A percentile compares a stretch with the other conserved stretches of the same genome.
Conservation (phyloP, 345 rosid species). For the Syzygium jambos region DNA sequence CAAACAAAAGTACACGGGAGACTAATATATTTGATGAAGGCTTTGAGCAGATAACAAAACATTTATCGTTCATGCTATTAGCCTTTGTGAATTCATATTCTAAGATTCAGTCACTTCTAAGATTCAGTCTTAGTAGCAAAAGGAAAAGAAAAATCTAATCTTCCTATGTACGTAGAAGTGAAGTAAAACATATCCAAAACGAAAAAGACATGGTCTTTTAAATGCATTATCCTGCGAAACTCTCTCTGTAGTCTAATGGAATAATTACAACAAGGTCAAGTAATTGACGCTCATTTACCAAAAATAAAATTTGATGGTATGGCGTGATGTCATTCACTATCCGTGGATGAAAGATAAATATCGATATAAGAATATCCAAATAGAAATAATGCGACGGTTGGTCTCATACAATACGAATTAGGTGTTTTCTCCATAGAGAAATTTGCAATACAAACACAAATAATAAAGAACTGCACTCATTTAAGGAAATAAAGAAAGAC, state of each 20-base stretch:
- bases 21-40: not conserved
- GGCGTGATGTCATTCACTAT: not conserved
- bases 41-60: not conserved
- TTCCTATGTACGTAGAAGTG: not conserved
- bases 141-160: not conserved
- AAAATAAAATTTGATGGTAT: not conserved
- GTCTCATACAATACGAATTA: too few relatives aligned
- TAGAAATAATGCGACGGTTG: not conserved
- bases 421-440: too few relatives aligned
- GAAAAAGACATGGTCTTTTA: not conserved
- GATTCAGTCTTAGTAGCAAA: not conserved
- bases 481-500: too few relatives aligned
- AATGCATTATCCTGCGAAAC: not conserved
- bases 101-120: not conserved
- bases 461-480: too few relatives aligned
- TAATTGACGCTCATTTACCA: not conserved
- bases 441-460: too few relatives aligned
- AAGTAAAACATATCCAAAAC: not conserved
- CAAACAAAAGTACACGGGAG: not conserved
- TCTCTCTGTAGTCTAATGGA: not conserved
- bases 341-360: not conserved
- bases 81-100: not conserved
- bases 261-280: rapidly evolving
- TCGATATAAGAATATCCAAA: not conserved
- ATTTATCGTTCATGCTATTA: not conserved